These are phyloP conservation scores for Saccharomycopsis phalli DNA, from an alignment of 1,139 yeast genomes.

Conservation along the genomic window DNA sequence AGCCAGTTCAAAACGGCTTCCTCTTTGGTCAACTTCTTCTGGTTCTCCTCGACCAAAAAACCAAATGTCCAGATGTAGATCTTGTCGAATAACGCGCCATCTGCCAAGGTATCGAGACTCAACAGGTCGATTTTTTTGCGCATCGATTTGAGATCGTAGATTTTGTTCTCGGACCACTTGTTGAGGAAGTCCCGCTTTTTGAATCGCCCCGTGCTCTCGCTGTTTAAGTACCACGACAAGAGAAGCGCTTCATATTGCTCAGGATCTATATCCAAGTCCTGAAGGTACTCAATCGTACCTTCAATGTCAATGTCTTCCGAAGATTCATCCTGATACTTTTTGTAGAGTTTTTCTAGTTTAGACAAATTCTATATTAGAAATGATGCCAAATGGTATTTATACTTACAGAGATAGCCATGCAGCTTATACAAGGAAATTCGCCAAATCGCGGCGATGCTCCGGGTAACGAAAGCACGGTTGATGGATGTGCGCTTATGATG, in stretches of 20 bases:
- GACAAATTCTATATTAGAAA: too few species aligned
- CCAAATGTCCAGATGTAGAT: slow-evolving; percentile 67
- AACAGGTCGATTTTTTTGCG: slow-evolving; percentile 32
- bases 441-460: too few species aligned
- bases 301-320: slow-evolving; percentile 45
- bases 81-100: slow-evolving; percentile 37
- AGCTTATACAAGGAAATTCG: too few species aligned
- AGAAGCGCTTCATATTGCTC: slow-evolving; percentile 69
- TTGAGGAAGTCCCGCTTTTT: slow-evolving; percentile 38
- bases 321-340: too few species aligned
- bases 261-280: slow-evolving; percentile 58
- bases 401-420: too few species aligned
- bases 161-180: slow-evolving; percentile 42
- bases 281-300: slow-evolving; percentile 63
- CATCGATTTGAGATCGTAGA: slow-evolving; percentile 34
- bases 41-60: slow-evolving; percentile 54
- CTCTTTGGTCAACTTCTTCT: slow-evolving; percentile 50
- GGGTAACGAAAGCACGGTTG: too few species aligned
- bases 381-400: too few species aligned
- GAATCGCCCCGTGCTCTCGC: slow-evolving; percentile 62
- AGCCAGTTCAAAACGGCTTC: slow-evolving; percentile 75
- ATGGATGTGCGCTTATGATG: too few species aligned
- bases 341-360: too few species aligned
- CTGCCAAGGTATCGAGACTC: slow-evolving; percentile 16
- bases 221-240: slow-evolving; percentile 56